Evolutionary conservation across 2,329 filamentous ascomycete genomes (phyloP).

Genomic region (Curvularia lunata): DNA sequence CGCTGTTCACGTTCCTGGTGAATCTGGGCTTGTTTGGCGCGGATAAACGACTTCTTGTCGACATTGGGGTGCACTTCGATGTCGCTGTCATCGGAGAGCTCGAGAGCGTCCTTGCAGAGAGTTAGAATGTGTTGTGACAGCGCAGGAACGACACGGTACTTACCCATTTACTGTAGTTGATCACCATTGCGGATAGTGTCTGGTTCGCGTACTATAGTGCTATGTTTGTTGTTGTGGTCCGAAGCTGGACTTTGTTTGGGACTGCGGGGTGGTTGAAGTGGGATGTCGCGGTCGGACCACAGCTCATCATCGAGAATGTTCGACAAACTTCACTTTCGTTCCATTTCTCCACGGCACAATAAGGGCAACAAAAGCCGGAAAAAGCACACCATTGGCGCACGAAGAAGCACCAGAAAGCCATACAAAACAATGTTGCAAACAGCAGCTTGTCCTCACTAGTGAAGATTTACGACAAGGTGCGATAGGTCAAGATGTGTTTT

Average conservation of each 20-base stretch:
- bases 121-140: slow-evolving; percentile 10
- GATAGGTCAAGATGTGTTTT: neutral
- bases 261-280: slow-evolving; percentile 26
- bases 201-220: slow-evolving; percentile 10
- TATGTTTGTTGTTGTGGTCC: slow-evolving; percentile 21
- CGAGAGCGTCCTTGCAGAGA: slow-evolving; percentile 73
- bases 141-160: slow-evolving; percentile 25
- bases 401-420: neutral
- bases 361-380: neutral
- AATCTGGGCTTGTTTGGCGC: slow-evolving; percentile 96
- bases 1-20: slow-evolving; percentile 88
- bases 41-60: slow-evolving; percentile 97
- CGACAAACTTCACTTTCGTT: slow-evolving; percentile 27
- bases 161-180: slow-evolving; percentile 77
- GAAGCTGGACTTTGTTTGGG: slow-evolving; percentile 18
- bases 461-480: neutral
- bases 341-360: neutral
- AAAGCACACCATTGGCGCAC: neutral
- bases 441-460: neutral
- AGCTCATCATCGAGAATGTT: slow-evolving; percentile 31
- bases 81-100: slow-evolving; percentile 97
- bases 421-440: neutral
- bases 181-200: slow-evolving; percentile 54
- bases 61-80: slow-evolving; percentile 99
- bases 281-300: slow-evolving; percentile 20